These are phyloP conservation scores for Nemophila menziesii DNA, from an alignment of 257 asterid genomes.

Conservation along the genomic window DNA sequence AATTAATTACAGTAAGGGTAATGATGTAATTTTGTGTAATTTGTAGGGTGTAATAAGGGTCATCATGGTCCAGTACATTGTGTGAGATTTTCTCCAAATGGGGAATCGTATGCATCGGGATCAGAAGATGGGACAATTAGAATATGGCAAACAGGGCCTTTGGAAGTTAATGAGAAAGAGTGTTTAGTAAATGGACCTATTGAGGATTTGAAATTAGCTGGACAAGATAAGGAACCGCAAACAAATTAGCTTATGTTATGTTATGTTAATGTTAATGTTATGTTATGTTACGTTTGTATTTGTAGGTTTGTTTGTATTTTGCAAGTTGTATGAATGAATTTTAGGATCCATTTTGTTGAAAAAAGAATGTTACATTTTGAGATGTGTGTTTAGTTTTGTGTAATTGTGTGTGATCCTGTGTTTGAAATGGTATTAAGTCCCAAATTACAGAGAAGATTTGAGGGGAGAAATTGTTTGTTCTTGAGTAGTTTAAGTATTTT, in stretches of 20 bases:
- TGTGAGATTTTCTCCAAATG: conserved; percentile 88
- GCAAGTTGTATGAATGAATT: too few relatives aligned
- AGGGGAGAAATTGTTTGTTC: too few relatives aligned
- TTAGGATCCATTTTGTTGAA: too few relatives aligned
- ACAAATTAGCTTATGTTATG: not conserved
- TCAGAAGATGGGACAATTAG: conserved; percentile 95
- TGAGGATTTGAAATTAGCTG: conserved; percentile 33
- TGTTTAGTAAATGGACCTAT: conserved; percentile 32
- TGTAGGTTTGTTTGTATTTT: too few relatives aligned
- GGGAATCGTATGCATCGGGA: conserved; percentile 90
- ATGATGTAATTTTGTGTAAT: too few relatives aligned
- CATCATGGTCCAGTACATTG: conserved; percentile 99
- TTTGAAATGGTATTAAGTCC: too few relatives aligned
- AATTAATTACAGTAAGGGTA: not conserved
- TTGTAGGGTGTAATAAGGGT: conserved; percentile 91
- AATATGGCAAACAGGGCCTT: conserved; percentile 80
- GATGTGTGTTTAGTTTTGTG: too few relatives aligned
- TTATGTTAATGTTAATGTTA: not conserved
- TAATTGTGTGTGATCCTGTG: too few relatives aligned
- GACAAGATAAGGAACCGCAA: conserved; percentile 9
- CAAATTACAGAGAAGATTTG: too few relatives aligned
- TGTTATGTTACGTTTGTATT: too few relatives aligned
- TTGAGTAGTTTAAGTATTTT: too few relatives aligned
- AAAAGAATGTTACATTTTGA: too few relatives aligned
- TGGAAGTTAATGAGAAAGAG: conserved; percentile 32